Conservation (phyloP, 768 basidiomycete species). For the Kwoniella shandongensis region DNA sequence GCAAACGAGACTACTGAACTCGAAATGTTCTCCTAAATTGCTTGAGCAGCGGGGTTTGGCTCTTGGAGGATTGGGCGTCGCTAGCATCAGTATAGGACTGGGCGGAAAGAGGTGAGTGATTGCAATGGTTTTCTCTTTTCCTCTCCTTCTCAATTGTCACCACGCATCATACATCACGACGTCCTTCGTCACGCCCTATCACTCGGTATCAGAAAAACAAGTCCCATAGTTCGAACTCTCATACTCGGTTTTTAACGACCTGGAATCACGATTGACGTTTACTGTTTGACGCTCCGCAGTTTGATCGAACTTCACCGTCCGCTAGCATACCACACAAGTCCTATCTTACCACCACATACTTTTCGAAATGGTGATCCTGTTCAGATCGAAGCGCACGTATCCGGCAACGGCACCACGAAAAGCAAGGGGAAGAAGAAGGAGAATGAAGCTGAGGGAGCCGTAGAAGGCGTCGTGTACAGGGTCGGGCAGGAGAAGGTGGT, state of each 20-base stretch:
- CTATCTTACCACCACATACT: conserved; percentile 78
- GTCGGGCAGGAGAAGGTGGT: conserved; percentile 73
- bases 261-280: not conserved
- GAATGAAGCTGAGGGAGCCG: conserved; percentile 54
- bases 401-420: conserved; percentile 13
- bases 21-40: conserved; percentile 76
- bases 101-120: conserved; percentile 80
- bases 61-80: conserved; percentile 69
- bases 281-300: conserved; percentile 55
- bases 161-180: too few species aligned
- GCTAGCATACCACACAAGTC: conserved; percentile 69
- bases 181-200: too few species aligned
- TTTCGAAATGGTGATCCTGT: conserved; percentile 88
- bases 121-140: too few species aligned
- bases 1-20: conserved; percentile 71
- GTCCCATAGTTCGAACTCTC: not conserved
- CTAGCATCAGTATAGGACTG: conserved; percentile 74
- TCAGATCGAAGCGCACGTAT: conserved; percentile 71
- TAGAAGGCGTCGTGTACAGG: conserved; percentile 86
- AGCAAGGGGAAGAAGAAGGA: conserved; percentile 53
- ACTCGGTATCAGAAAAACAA: too few species aligned
- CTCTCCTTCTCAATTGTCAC: too few species aligned
- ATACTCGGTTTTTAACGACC: not conserved
- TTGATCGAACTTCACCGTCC: conserved; percentile 84
- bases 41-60: conserved; percentile 87